A percentile compares a stretch with the other conserved stretches of the same genome.
phyloP scores from a whole-genome alignment of 2,329 filamentous ascomycete genomes.

The Penicillium sp. region DNA sequence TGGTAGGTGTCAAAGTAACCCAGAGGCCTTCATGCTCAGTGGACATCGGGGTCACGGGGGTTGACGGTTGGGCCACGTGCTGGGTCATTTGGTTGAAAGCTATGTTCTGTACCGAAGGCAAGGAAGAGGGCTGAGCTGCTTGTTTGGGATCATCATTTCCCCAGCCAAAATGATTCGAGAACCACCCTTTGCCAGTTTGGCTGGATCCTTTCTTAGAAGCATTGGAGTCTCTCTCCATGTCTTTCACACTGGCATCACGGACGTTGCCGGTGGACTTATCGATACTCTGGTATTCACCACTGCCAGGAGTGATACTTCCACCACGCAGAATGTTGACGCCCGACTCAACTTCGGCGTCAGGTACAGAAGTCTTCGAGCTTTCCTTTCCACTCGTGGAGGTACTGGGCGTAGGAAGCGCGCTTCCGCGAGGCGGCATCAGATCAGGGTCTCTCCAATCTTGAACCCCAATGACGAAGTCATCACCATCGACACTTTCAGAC shows the following conservation, averaged over 20 bases:
- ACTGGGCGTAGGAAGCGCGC: slow-evolving; percentile 28
- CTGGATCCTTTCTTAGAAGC: slow-evolving; percentile 13
- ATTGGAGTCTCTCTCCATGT: slow-evolving; percentile 12
- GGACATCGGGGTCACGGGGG: slow-evolving; percentile 36
- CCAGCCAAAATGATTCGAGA: slow-evolving; percentile 40
- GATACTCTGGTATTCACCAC: slow-evolving; percentile 67
- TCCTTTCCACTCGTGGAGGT: slow-evolving; percentile 28
- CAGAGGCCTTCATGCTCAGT: slow-evolving; percentile 77
- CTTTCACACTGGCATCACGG: slow-evolving; percentile 19
- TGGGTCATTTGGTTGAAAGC: slow-evolving; percentile 24
- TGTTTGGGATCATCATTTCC: slow-evolving; percentile 24
- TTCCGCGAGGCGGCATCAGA: slow-evolving; percentile 57
- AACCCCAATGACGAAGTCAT: slow-evolving; percentile 79
- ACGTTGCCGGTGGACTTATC: slow-evolving; percentile 33
- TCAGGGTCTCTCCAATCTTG: slow-evolving; percentile 87
- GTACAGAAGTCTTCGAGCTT: slow-evolving; percentile 33
- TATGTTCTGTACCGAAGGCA: slow-evolving; percentile 10
- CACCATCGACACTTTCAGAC: slow-evolving; percentile 46
- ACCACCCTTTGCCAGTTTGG: slow-evolving; percentile 35
- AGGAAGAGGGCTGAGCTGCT: slow-evolving; percentile 16
- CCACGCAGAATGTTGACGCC: slow-evolving; percentile 56
- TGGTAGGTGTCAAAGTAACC: slow-evolving; percentile 94
- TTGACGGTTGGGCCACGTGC: slow-evolving; percentile 13
- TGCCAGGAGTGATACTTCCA: slow-evolving; percentile 72
- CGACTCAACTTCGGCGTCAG: slow-evolving; percentile 35